phyloP scores from a whole-genome alignment of 2,329 filamentous ascomycete species.

The Tolypocladium pustulatum region DNA sequence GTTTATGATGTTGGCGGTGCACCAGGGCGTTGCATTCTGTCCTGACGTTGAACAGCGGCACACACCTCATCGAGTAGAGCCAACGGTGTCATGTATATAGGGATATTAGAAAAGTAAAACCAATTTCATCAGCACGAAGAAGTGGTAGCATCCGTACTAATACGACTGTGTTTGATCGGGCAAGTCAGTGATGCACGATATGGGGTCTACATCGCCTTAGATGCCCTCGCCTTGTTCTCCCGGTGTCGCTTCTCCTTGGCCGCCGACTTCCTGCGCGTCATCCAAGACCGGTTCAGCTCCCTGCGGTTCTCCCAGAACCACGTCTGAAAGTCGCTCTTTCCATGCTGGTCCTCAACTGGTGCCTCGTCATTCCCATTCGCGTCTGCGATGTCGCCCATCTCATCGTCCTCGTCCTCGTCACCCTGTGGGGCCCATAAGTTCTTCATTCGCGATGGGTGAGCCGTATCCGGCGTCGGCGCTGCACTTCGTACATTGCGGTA shows the following conservation, averaged over 20 bases:
- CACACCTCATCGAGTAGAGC: background rate
- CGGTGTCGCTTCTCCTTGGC: conserved; percentile 57
- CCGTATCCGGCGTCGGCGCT: conserved; percentile 90
- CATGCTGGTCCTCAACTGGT: conserved; percentile 9
- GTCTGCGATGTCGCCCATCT: conserved; percentile 16
- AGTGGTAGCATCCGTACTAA: background rate
- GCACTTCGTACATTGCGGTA: conserved; percentile 70
- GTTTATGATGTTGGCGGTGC: background rate
- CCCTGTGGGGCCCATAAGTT: conserved; percentile 41
- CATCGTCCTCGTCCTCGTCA: conserved; percentile 20
- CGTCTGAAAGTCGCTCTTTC: conserved; percentile 47
- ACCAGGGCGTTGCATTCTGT: background rate
- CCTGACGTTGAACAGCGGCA: background rate
- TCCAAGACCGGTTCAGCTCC: conserved; percentile 56
- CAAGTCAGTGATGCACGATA: background rate
- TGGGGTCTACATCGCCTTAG: conserved; percentile 20
- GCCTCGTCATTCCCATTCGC: conserved; percentile 13
- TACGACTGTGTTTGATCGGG: background rate
- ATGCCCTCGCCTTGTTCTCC: conserved; percentile 49
- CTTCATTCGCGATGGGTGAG: conserved; percentile 58
- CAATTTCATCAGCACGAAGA: background rate
- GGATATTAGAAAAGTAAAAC: background rate
- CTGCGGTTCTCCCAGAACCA: conserved; percentile 61
- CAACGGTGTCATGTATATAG: background rate
- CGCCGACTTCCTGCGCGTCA: conserved; percentile 49